A percentile compares a stretch with the other conserved stretches of the same genome.
Evolutionary conservation across 192 early-diverging fungal species (phyloP).

Genomic region (Mycoemilia scoparia): DNA sequence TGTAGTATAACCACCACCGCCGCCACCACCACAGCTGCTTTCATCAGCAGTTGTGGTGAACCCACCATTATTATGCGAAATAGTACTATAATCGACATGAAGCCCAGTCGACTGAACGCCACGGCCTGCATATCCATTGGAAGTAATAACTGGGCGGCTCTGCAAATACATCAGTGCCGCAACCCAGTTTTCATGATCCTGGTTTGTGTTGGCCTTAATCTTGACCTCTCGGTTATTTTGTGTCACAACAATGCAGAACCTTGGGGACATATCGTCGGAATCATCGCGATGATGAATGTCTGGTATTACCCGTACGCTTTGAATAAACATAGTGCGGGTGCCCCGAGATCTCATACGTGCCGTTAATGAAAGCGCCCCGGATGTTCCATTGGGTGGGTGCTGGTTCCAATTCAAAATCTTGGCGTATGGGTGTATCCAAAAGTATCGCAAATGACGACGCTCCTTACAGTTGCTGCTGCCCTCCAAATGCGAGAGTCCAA

Average conservation of each 20-base stretch:
- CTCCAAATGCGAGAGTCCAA: no score
- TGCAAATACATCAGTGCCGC: conserved; percentile 34
- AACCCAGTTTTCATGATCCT: conserved; percentile 55
- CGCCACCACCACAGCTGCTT: no score
- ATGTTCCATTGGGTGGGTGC: conserved; percentile 31
- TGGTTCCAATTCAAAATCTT: conserved; percentile 58
- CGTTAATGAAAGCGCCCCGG: conserved; percentile 12
- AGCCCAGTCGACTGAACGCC: no score
- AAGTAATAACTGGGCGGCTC: conserved; percentile 28
- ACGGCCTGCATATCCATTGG: no score
- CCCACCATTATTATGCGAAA: no score
- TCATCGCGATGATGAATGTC: conserved; percentile 20
- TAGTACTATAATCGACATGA: no score
- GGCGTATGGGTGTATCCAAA: conserved; percentile 69
- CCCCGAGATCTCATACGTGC: conserved; percentile 16
- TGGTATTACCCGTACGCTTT: conserved; percentile 33
- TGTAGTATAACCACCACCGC: no score
- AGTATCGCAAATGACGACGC: conserved; percentile 48
- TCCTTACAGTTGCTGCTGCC: no score
- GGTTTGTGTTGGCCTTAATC: conserved; percentile 42
- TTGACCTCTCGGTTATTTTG: conserved; percentile 56
- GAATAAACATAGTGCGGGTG: conserved; percentile 38
- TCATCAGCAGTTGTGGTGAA: no score
- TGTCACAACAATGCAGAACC: conserved; percentile 40
- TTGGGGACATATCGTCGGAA: conserved; percentile 30